Evolutionary conservation across 352 stramenopile genomes (phyloP), one percentile per base, ranked within the genome.

Genomic region (Phytophthora uliginosa): DNA sequence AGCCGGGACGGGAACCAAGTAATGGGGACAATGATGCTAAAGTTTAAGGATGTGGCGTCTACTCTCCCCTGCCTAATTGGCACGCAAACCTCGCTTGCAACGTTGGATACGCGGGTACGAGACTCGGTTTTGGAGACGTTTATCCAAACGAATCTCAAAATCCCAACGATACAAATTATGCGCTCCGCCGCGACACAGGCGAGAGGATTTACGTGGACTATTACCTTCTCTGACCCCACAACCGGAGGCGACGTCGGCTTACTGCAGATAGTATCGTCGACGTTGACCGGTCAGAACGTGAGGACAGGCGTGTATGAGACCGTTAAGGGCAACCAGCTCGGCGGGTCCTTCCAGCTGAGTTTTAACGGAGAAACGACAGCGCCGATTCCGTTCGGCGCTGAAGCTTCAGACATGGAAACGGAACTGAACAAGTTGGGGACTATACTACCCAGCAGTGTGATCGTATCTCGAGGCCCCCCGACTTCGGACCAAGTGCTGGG

Each of bases 311-410:
- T 98, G 40, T 73, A 71, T 33, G 93, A 98, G 68, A 73, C 69
- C 7, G 67, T 85, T 13, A 91, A 89, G 59, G 97, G 95, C 5
- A 98, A 98, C 56, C 79, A 98, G 51, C 69, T 99, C 7, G 73
- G 82, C 20, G 95, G 96, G 2, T 95, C 91, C 0, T 99, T 99
- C 65, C 94, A 97, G 63, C 83, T 99, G 13, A 81, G 84, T n/a
- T 99, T 96, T 68, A 92, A 98, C 57, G 89, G 93, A 22, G 91
- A 98, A 71, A 97, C 93, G 5, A 99, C 97, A 0, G 93, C 93
- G 12, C 88, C 94, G 18, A 97, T 99, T 33, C 71, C 91, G 24
- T 93, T 94, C 63, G 90, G 94, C 38, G 95, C 94, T 3, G 86
- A 88, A 40, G 87, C 89, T 18, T 42, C 74, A 12, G 90, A 93